A percentile compares a stretch with the other conserved stretches of the same genome.
Evolutionary conservation across 352 stramenopile genomes (phyloP).

Genomic region (Nothophytophthora sp.): DNA sequence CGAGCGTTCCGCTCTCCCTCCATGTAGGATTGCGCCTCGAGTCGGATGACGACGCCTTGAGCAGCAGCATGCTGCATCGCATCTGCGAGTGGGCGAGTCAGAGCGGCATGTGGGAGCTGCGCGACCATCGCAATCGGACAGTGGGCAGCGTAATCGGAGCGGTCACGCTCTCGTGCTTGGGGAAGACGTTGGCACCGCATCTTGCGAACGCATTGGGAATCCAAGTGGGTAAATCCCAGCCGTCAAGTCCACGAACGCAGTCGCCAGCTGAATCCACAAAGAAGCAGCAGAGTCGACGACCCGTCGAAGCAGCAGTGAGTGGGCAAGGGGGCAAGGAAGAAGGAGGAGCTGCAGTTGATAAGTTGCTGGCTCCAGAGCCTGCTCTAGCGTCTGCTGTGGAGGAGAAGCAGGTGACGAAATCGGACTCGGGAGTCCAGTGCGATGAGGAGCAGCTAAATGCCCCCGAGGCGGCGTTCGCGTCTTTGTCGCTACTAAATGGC

Average conservation of each 20-base stretch:
- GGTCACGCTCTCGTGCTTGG: slow-evolving; percentile 50
- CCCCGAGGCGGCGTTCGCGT: not conserved
- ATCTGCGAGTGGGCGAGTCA: slow-evolving; percentile 48
- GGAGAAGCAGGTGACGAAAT: slow-evolving; percentile 10
- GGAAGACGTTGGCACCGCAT: slow-evolving; percentile 37
- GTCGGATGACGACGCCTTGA: slow-evolving; percentile 1
- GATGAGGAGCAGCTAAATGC: slow-evolving; percentile 17
- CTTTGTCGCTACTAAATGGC: not conserved
- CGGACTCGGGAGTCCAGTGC: slow-evolving; percentile 36
- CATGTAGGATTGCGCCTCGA: slow-evolving; percentile 16
- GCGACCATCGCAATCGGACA: slow-evolving; percentile 21
- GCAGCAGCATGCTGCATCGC: slow-evolving; percentile 10
- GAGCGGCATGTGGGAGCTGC: slow-evolving; percentile 36
- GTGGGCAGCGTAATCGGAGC: slow-evolving; percentile 25
- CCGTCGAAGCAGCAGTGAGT: not conserved
- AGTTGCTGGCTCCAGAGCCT: no score
- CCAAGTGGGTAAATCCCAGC: slow-evolving; percentile 21
- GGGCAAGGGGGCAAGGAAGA: not conserved
- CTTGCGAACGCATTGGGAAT: slow-evolving; percentile 31
- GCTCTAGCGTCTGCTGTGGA: no score
- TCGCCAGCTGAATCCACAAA: not conserved
- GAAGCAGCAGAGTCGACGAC: not conserved
- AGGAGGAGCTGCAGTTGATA: not conserved
- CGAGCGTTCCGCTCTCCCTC: slow-evolving; percentile 27
- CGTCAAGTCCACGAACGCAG: slow-evolving; percentile 3